Evolutionary conservation across 1,284 basidiomycete genomes (phyloP).

Genomic region (Lignosus rhinocerotis): DNA sequence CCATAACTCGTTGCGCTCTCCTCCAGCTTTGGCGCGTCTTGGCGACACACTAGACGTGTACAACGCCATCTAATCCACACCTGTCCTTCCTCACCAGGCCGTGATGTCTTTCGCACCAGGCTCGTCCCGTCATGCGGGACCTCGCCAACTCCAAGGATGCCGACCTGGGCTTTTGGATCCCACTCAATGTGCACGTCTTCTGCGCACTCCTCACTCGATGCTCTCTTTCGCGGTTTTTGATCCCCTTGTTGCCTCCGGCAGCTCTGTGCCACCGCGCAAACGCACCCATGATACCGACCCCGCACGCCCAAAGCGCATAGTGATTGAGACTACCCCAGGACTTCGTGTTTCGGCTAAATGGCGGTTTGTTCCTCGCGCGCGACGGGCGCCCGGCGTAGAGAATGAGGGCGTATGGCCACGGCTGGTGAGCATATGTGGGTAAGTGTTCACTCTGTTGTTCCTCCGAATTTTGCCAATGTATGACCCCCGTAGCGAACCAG

Average conservation of each 20-base stretch:
- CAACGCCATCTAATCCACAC: background rate
- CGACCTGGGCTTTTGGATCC: conserved; percentile 61
- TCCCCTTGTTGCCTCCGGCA: conserved; percentile 55
- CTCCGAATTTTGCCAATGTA: background rate
- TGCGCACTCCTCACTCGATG: conserved; percentile 52
- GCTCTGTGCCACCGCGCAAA: conserved; percentile 38
- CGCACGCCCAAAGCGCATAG: conserved; percentile 64
- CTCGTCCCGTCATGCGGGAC: conserved; percentile 11
- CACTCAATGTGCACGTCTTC: conserved; percentile 56
- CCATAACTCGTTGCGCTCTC: background rate
- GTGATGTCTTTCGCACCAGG: conserved; percentile 21
- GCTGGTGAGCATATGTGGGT: conserved; percentile 68
- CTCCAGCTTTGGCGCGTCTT: background rate
- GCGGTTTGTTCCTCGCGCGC: conserved; percentile 75
- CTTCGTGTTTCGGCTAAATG: conserved; percentile 52
- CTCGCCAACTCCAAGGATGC: conserved; percentile 29
- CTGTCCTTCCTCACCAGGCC: background rate
- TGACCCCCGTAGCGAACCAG: conserved; percentile 42
- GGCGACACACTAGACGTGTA: background rate
- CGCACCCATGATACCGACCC: conserved; percentile 40
- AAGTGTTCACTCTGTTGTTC: conserved; percentile 27
- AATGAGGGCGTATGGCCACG: conserved; percentile 74
- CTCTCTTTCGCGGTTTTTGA: conserved; percentile 71
- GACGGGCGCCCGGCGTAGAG: conserved; percentile 49
- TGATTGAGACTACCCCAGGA: conserved; percentile 57